Evolutionary conservation across 345 rosid genomes (phyloP).

Genomic region (Erysimum cheiranthoides): DNA sequence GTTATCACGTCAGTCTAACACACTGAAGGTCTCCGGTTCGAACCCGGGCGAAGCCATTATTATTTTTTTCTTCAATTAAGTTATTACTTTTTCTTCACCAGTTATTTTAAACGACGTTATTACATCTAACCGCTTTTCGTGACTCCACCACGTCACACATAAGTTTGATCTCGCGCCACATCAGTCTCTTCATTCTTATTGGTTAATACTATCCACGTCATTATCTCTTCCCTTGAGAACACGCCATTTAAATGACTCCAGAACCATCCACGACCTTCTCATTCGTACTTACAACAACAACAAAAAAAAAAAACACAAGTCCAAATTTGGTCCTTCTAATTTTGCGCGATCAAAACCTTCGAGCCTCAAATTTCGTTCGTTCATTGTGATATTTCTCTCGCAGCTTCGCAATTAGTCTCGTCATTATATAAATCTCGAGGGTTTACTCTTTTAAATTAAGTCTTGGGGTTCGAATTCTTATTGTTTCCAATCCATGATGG

Average conservation of each 20-base stretch:
- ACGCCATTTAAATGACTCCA: slow-evolving; percentile 32
- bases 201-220: slow-evolving; percentile 61
- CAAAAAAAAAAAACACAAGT: background rate
- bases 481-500: slow-evolving; percentile 38
- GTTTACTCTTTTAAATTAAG: background rate
- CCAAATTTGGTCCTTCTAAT: slow-evolving; percentile 10
- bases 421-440: background rate
- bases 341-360: background rate
- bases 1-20: slow-evolving; percentile 99
- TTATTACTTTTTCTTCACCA: too few relatives aligned
- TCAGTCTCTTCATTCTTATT: slow-evolving; percentile 53
- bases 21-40: slow-evolving; percentile 98
- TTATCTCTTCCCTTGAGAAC: slow-evolving; percentile 21
- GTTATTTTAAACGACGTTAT: slow-evolving; percentile 24
- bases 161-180: slow-evolving; percentile 35
- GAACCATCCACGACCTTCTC: slow-evolving; percentile 35
- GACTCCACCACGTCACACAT: slow-evolving; percentile 32
- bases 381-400: slow-evolving; percentile 3
- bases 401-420: slow-evolving; percentile 15
- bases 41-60: slow-evolving; percentile 67
- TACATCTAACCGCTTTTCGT: background rate
- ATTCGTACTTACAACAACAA: background rate
- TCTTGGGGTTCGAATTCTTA: background rate
- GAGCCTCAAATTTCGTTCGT: background rate
- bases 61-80: background rate